Conservation (phyloP, 768 basidiomycete species). For the Lactarius trivialis region DNA sequence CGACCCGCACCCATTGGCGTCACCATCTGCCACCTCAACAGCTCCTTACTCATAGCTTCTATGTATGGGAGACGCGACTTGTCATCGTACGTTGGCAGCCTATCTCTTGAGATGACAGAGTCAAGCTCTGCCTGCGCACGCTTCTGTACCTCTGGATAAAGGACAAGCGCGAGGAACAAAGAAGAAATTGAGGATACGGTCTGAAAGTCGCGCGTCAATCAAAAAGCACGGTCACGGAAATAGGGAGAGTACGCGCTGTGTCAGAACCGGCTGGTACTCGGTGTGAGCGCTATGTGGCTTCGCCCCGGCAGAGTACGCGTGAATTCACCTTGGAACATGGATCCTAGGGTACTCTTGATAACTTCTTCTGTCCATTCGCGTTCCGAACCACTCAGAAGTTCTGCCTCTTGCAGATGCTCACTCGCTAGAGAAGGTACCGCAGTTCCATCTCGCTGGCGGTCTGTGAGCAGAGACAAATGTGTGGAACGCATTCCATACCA, state of each 20-base stretch:
- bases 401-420: not conserved
- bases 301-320: not conserved
- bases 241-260: not conserved
- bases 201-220: not conserved
- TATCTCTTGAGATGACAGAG: constrained; percentile 23
- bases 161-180: constrained; percentile 8
- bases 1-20: constrained; percentile 1
- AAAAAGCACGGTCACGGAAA: not conserved
- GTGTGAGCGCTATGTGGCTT: not conserved
- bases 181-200: constrained; percentile 1
- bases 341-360: not conserved
- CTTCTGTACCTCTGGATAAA: constrained; percentile 12
- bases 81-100: constrained; percentile 28
- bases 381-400: not conserved
- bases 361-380: not conserved
- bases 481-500: not conserved
- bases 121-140: constrained; percentile 28
- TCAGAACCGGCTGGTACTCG: not conserved
- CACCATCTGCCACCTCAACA: constrained; percentile 24
- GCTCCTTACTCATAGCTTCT: constrained; percentile 24
- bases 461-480: not conserved
- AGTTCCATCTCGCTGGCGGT: not conserved
- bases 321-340: not conserved
- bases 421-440: constrained; percentile 1
- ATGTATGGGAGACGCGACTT: constrained; percentile 26